Conservation (phyloP, 2,329 filamentous ascomycete species). For the Chaetomiaceae sp. region DNA sequence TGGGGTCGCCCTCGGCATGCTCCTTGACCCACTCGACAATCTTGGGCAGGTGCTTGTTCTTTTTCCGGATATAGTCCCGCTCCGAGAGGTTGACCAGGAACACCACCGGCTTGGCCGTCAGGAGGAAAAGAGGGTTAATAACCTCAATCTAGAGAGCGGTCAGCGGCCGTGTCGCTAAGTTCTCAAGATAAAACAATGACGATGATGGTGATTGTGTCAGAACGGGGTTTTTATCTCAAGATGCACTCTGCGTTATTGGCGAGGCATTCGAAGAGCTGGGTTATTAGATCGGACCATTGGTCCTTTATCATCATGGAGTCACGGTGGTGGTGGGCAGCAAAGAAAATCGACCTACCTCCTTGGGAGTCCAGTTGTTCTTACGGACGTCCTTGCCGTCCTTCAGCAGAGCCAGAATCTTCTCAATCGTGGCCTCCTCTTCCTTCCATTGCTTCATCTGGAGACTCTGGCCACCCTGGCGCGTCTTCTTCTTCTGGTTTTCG, state of each 20-base stretch:
- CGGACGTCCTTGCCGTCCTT: conserved; percentile 89
- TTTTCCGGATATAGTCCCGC: conserved; percentile 94
- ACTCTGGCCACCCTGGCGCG: conserved; percentile 85
- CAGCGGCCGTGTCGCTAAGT: conserved; percentile 22
- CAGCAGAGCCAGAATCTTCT: conserved; percentile 78
- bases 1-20: conserved; percentile 77
- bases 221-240: conserved; percentile 76
- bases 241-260: conserved; percentile 63
- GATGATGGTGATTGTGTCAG: conserved; percentile 46
- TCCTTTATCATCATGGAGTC: conserved; percentile 96
- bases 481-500: conserved; percentile 90
- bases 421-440: conserved; percentile 88
- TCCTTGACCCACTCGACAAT: conserved; percentile 94
- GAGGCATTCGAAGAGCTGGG: conserved; percentile 99
- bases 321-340: not conserved
- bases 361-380: conserved; percentile 81
- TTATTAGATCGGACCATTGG: conserved; percentile 88
- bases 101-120: conserved; percentile 94
- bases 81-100: conserved; percentile 96
- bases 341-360: conserved; percentile 68
- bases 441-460: conserved; percentile 97
- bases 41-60: conserved; percentile 97
- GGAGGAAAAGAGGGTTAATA: conserved; percentile 92
- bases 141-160: conserved; percentile 69
- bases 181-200: conserved; percentile 3